phyloP scores from a whole-genome alignment of 345 rosid genomes.

The Arabidopsis suecica region DNA sequence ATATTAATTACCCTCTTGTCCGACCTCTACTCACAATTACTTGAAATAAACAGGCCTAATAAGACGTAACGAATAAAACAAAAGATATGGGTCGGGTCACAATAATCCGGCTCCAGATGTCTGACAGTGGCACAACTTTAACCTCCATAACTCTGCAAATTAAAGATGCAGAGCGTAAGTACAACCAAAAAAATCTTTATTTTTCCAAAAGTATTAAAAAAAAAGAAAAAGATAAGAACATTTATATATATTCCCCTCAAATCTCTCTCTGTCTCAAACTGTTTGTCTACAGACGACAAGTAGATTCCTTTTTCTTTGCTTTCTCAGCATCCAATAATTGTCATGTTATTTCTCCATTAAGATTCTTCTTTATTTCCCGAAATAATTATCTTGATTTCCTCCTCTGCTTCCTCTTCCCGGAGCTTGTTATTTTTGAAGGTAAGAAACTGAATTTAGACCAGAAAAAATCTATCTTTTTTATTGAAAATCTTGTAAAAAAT shows the following conservation, averaged over 20 bases:
- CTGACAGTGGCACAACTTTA: slow-evolving; percentile 34
- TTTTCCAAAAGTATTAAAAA: neutral
- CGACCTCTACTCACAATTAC: neutral
- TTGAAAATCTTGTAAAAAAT: neutral
- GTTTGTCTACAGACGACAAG: slow-evolving; percentile 46
- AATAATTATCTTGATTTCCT: slow-evolving; percentile 34
- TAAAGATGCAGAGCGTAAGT: slow-evolving; percentile 37
- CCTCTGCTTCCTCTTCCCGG: slow-evolving; percentile 24
- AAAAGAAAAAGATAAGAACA: slow-evolving; percentile 19
- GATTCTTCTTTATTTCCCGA: slow-evolving; percentile 42
- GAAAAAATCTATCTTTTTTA: neutral
- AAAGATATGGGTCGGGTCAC: slow-evolving; percentile 39
- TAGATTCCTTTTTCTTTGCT: slow-evolving; percentile 41
- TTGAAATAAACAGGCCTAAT: neutral
- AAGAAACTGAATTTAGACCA: slow-evolving; percentile 8
- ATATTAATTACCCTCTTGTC: neutral
- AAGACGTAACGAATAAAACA: slow-evolving; percentile 18
- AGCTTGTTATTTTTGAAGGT: slow-evolving; percentile 39
- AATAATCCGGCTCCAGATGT: slow-evolving; percentile 31
- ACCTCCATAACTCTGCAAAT: slow-evolving; percentile 28
- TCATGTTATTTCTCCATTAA: slow-evolving; percentile 37
- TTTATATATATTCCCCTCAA: slow-evolving; percentile 37
- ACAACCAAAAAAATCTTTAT: slow-evolving; percentile 30
- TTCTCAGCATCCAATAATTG: slow-evolving; percentile 47
- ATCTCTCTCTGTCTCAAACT: slow-evolving; percentile 45